Percentiles rank a stretch among this genome's conserved stretches.
These are phyloP conservation scores for Centella asiatica DNA, from an alignment of 129 eudicot genomes.

Conservation along the genomic window DNA sequence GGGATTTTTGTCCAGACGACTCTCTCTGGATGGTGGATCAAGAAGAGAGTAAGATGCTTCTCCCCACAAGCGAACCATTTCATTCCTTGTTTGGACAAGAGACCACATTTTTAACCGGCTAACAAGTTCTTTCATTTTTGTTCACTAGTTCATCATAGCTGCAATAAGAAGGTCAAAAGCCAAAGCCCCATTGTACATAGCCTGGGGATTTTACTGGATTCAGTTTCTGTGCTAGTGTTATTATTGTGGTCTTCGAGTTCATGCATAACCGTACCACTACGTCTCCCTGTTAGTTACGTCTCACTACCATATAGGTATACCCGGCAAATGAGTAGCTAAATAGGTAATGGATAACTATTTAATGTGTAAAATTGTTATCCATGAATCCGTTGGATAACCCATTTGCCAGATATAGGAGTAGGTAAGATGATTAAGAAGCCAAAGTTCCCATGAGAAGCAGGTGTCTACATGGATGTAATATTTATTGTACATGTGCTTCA, in stretches of 20 bases:
- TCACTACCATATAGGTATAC: neutral
- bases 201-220: slow-evolving; percentile 1
- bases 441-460: neutral
- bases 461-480: neutral
- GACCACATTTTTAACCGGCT: slow-evolving; percentile 1
- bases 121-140: neutral
- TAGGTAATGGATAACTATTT: too few relatives aligned
- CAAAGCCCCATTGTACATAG: slow-evolving; percentile 6
- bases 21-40: slow-evolving; percentile 13
- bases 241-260: slow-evolving; percentile 1
- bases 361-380: too few relatives aligned
- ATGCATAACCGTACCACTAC: slow-evolving; percentile 4
- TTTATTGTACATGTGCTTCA: slow-evolving; percentile 4
- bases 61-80: slow-evolving; percentile 4
- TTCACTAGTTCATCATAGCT: slow-evolving; percentile 19
- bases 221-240: neutral
- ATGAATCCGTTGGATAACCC: too few relatives aligned
- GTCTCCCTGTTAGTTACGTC: neutral
- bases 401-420: too few relatives aligned
- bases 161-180: slow-evolving; percentile 13
- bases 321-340: too few relatives aligned
- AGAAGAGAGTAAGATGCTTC: slow-evolving; percentile 14
- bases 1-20: slow-evolving; percentile 18
- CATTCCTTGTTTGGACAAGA: slow-evolving; percentile 13
- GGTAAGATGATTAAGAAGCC: too few relatives aligned